Evolutionary conservation across 108 stramenopile genomes (phyloP).

Genomic region (Bacterosira constricta): DNA sequence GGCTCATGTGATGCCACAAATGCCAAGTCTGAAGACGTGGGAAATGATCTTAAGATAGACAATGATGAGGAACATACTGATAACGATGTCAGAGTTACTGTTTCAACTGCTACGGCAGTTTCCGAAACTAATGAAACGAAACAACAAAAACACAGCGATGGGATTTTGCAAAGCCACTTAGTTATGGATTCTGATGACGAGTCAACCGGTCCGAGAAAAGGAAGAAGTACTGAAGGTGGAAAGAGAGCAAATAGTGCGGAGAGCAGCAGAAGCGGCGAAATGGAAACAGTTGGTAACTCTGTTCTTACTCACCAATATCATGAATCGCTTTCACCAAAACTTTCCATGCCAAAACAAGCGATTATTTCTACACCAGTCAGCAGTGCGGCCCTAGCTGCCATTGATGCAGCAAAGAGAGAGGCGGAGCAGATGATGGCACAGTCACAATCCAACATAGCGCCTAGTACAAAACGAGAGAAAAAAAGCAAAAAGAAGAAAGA

Average conservation of each 20-base stretch:
- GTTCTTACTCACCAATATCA: not conserved
- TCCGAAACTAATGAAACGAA: too few species aligned
- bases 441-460: not conserved
- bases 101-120: too few species aligned
- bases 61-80: not conserved
- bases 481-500: constrained; percentile 21
- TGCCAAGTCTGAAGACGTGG: too few species aligned
- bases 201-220: not conserved
- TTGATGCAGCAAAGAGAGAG: constrained; percentile 27
- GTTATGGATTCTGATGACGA: constrained; percentile 4
- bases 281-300: not conserved
- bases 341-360: not conserved
- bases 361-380: constrained; percentile 7
- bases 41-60: not conserved
- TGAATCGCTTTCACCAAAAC: not conserved
- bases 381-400: constrained; percentile 32
- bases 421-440: constrained; percentile 32
- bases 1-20: too few species aligned
- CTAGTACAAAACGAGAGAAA: not conserved
- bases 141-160: too few species aligned
- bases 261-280: not conserved
- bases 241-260: not conserved
- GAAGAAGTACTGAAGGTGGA: not conserved
- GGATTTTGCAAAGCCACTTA: too few species aligned
- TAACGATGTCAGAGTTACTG: not conserved